Base-by-base conservation (phyloP, 371 early-diverging fungal genomes). In the Circinella umbellata region DNA sequence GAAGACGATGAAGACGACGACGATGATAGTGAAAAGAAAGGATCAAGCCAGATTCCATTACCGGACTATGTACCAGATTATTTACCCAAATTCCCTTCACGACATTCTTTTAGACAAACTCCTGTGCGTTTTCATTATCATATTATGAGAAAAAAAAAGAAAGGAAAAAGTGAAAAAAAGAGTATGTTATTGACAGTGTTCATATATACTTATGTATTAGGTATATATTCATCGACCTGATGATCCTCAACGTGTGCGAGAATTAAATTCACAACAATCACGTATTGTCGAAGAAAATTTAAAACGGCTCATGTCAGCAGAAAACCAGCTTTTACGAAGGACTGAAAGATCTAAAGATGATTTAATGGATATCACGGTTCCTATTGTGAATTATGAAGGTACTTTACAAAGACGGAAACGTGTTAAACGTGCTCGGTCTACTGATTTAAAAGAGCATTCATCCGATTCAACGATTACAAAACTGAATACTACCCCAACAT, bases 241-340 rank as follows among this genome's bases (percentile, higher is more conserved):
- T 35, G 87, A 89, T 71, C 86, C 86, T 34, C 89, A 87, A 80
- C 82, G 75, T 59, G 86, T 89, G 34, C 75, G 89, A 20, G 88
- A 87, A 59, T 71, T 89, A 18, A 89, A 86, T 51, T 85, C 88
- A 27, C 86, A 89, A 39, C 89, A 89, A 79, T 87, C 89, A 17
- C 80, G 89, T 39, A 81, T 86, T 37, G 89, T 89, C 7, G 89
- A 89, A 72, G 86, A 86, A 20, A 89, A 89, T 51, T 64, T 89
- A 62, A 89, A 89, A 63, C 80, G 83, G 46, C 65, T 89, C 13
- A 87, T 87, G 85, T 80, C 87, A 7, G 83, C 83, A 0, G 88
- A 87, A 67, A 85, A 85, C 54, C 77, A 85, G 42, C 69, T 85
- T 36, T 73, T 80, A n/a, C 80, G 81, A 68, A 63, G 72, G 39